Conservation (phyloP, 805 yeast species). For the Candida alai region DNA sequence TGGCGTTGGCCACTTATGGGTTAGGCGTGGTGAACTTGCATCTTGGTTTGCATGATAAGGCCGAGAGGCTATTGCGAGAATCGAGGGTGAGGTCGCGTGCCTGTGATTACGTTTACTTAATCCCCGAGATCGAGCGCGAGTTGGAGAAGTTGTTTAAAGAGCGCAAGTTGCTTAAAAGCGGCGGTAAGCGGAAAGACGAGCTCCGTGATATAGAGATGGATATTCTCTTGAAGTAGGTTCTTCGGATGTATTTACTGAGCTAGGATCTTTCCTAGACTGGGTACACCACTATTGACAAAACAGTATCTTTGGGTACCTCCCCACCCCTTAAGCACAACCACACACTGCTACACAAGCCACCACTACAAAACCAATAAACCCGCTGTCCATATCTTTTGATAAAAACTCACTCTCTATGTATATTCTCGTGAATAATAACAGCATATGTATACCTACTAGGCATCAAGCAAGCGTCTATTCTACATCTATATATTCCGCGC, state of each 20-base stretch:
- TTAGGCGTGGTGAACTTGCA: slow-evolving; percentile 77
- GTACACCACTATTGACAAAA: no score
- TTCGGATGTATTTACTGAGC: background rate
- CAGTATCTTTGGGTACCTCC: no score
- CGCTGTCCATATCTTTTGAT: no score
- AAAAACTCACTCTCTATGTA: no score
- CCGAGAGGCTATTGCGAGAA: slow-evolving; percentile 61
- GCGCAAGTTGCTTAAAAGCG: slow-evolving; percentile 15
- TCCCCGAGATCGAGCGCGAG: slow-evolving; percentile 64
- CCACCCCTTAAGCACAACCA: no score
- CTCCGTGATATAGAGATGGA: slow-evolving; percentile 22
- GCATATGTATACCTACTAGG: no score
- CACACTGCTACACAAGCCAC: no score
- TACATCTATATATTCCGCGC: no score
- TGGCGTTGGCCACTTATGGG: slow-evolving; percentile 80
- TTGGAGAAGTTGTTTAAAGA: slow-evolving; percentile 48
- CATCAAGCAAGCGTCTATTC: no score
- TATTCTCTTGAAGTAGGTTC: slow-evolving; percentile 13
- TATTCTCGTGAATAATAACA: no score
- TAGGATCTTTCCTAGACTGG: no score
- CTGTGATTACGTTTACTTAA: slow-evolving; percentile 58
- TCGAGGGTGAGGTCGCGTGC: slow-evolving; percentile 68
- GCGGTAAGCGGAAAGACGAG: slow-evolving; percentile 6
- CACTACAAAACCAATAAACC: no score
- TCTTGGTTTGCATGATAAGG: slow-evolving; percentile 49